These are phyloP conservation scores for Calonectria fujianensis DNA, from an alignment of 2,329 filamentous ascomycete genomes.

Conservation along the genomic window DNA sequence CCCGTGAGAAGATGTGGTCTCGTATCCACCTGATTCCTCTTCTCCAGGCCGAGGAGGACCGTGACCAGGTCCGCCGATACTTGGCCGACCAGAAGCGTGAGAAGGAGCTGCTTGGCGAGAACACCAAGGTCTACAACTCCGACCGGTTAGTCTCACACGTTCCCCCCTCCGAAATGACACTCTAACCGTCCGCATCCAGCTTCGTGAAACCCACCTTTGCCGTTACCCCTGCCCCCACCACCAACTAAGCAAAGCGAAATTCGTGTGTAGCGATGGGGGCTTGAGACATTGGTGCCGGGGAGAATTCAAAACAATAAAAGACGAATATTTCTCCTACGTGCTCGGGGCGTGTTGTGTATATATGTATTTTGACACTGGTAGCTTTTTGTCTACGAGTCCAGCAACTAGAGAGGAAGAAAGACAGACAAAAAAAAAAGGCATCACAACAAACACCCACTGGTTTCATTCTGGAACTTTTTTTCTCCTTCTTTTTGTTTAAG, in stretches of 20 bases:
- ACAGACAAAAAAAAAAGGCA: constrained; percentile 44
- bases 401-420: constrained; percentile 36
- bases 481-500: not conserved
- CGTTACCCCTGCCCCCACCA: constrained; percentile 80
- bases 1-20: constrained; percentile 98
- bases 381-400: constrained; percentile 34
- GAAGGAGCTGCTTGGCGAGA: constrained; percentile 90
- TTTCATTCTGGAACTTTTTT: not conserved
- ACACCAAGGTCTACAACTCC: constrained; percentile 89
- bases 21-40: constrained; percentile 95
- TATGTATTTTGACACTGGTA: constrained; percentile 50
- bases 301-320: constrained; percentile 21
- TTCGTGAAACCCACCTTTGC: constrained; percentile 89
- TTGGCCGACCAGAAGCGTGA: constrained; percentile 92
- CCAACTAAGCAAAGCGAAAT: constrained; percentile 65
- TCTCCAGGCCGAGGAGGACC: constrained; percentile 96
- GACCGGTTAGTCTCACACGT: constrained; percentile 80
- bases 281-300: constrained; percentile 22
- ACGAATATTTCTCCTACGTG: constrained; percentile 16
- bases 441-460: constrained; percentile 21
- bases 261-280: constrained; percentile 11
- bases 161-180: not conserved
- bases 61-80: constrained; percentile 92
- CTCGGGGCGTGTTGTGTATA: constrained; percentile 50
- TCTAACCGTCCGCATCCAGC: constrained; percentile 63